Evolutionary conservation across 805 yeast species (phyloP).

Genomic region (Candida yuanshanica): DNA sequence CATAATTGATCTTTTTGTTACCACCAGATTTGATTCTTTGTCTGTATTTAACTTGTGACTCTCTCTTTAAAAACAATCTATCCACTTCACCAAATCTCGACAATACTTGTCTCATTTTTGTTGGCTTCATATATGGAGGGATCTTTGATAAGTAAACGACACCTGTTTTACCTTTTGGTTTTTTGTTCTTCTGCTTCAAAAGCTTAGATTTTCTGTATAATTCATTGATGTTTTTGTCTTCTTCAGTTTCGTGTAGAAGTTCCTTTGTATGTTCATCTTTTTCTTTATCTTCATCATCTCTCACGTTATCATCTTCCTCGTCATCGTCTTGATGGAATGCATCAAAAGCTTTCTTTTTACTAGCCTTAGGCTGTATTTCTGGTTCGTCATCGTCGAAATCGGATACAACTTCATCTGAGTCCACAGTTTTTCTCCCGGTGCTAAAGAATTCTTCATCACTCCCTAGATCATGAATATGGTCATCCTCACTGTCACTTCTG

Average conservation of each 20-base stretch:
- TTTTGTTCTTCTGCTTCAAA: constrained; percentile 50
- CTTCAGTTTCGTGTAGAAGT: constrained; percentile 14
- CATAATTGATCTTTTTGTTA: constrained; percentile 78
- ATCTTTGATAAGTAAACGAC: constrained; percentile 87
- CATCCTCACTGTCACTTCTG: constrained; percentile 11
- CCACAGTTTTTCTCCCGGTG: constrained; percentile 2
- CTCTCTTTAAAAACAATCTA: constrained; percentile 82
- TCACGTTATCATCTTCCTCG: constrained; percentile 17
- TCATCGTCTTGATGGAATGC: constrained; percentile 19
- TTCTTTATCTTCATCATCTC: constrained; percentile 17
- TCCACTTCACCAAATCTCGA: constrained; percentile 84
- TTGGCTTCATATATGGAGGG: constrained; percentile 97
- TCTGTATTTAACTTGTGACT: constrained; percentile 58
- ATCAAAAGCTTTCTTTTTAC: constrained; percentile 12
- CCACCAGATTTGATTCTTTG: constrained; percentile 83
- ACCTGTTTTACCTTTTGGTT: constrained; percentile 65
- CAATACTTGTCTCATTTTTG: constrained; percentile 76
- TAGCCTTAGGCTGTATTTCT: constrained; percentile 13
- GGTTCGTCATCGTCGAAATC: constrained; percentile 19
- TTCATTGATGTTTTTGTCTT: constrained; percentile 26
- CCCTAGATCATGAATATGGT: constrained; percentile 11
- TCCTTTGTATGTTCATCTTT: constrained; percentile 13
- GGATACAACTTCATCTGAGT: constrained; percentile 24
- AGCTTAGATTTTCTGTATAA: constrained; percentile 53
- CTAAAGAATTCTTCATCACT: constrained; percentile 23